Evolutionary conservation across 306 rosid genomes (phyloP).

Genomic region (Vigna unguiculata): DNA sequence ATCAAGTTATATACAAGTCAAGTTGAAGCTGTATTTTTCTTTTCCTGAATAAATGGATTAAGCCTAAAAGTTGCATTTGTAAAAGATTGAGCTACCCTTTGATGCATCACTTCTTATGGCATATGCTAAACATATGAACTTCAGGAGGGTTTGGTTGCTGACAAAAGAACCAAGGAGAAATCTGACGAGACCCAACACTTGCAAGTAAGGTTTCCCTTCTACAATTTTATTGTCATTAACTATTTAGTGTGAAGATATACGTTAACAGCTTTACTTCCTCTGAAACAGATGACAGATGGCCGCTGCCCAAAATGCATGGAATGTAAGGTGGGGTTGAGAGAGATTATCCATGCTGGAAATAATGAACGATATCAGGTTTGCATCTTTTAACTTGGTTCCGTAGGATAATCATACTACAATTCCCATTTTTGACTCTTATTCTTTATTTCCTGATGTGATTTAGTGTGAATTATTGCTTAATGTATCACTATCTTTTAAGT

Average conservation of each 20-base stretch:
- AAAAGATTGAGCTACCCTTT: constrained; percentile 18
- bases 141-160: constrained; percentile 91
- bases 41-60: too few species aligned
- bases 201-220: constrained; percentile 66
- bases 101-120: constrained; percentile 34
- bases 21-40: too few species aligned
- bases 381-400: constrained; percentile 1
- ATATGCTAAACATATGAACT: constrained; percentile 37
- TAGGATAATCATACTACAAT: too few species aligned
- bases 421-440: too few species aligned
- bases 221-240: constrained; percentile 10
- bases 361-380: constrained; percentile 87
- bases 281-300: constrained; percentile 87
- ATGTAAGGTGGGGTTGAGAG: constrained; percentile 80
- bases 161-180: constrained; percentile 72
- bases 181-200: constrained; percentile 79
- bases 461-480: too few species aligned
- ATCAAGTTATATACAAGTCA: too few species aligned
- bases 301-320: constrained; percentile 88
- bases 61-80: constrained; percentile 10
- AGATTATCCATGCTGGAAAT: constrained; percentile 87
- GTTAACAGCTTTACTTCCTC: constrained; percentile 39
- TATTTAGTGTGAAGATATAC: constrained; percentile 31
- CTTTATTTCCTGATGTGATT: too few species aligned
- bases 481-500: too few species aligned